These are phyloP conservation scores for Ascoidea rubescens DNA, from an alignment of 805 yeast genomes.

Conservation along the genomic window DNA sequence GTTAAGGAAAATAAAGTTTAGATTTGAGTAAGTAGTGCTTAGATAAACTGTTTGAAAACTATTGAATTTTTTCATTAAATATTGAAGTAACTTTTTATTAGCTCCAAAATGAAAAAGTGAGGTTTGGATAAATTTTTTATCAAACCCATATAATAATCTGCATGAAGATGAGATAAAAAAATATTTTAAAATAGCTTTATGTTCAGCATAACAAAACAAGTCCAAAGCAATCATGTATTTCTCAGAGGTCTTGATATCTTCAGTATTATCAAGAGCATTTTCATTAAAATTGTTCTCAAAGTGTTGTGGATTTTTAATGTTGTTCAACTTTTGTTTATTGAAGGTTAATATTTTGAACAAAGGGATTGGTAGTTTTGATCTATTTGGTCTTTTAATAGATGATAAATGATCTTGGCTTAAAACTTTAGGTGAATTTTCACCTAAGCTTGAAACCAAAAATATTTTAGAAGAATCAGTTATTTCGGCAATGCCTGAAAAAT, in stretches of 20 bases:
- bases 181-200: constrained; percentile 29
- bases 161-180: constrained; percentile 73
- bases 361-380: constrained; percentile 7
- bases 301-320: no score
- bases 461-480: no score
- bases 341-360: constrained; percentile 7
- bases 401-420: no score
- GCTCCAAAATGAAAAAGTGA: constrained; percentile 47
- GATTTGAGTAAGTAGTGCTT: constrained; percentile 83
- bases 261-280: no score
- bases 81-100: constrained; percentile 31
- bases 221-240: constrained; percentile 3
- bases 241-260: no score
- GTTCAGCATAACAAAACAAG: constrained; percentile 7
- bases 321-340: constrained; percentile 1
- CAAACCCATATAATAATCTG: constrained; percentile 90
- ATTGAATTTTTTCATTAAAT: constrained; percentile 14
- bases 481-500: no score
- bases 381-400: no score
- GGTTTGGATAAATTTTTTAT: constrained; percentile 46
- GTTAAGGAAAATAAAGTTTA: constrained; percentile 61
- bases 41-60: constrained; percentile 53
- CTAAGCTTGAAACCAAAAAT: no score
- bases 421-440: no score
- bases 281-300: no score